Base-by-base conservation (phyloP, 73 alveolate species). In the Paramecium biaurelia region DNA sequence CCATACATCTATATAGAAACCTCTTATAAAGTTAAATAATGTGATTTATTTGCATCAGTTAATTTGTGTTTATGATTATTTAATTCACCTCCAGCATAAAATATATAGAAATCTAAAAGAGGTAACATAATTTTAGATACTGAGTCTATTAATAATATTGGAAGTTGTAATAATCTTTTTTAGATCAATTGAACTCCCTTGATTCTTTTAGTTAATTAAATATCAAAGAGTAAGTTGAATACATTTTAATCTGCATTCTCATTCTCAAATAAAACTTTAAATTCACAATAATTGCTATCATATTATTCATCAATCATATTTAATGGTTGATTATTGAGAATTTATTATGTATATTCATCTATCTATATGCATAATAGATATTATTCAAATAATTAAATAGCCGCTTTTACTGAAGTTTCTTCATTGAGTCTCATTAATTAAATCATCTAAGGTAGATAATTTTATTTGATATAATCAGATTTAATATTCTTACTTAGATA, bases 81-180 rank as follows among this genome's bases (percentile, higher is more conserved):
- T 34, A 63, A 32, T 63, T 63, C 84, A 63, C 84, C 84, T 32
- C 84, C 84, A 26, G 84, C 84, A 14, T 26, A 23, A 79, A 79
- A 43, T 10, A 79, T 79, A 47, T 79, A 43, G 14, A 41, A 79
- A 20, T 79, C 90, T 30, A 79, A 34, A 8, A 79, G 47, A 23
- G 90, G 90, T 8, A 79, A 41, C 37, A 79, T 18, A 1, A 79
- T 79, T 42, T 45, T 21, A 42, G 76, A 79, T 4, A 30, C 15
- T 43, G 90, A 79, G 0, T 26, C 42, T 23, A 43, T 26, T 12
- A 79, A 45, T 7, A 79, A 8, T 2, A 41, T 11, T n/a, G 90
- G 74, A 4, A 79, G 1, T 43, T 79, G 9, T 15, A 11, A 12
- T 10, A 79, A 11, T 42, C 74, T 15, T 12, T 38, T 79, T 23